A percentile compares a stretch with the other conserved stretches of the same genome.
phyloP scores from a whole-genome alignment of 2,329 filamentous ascomycete genomes.

The Hypoxylon sp. region DNA sequence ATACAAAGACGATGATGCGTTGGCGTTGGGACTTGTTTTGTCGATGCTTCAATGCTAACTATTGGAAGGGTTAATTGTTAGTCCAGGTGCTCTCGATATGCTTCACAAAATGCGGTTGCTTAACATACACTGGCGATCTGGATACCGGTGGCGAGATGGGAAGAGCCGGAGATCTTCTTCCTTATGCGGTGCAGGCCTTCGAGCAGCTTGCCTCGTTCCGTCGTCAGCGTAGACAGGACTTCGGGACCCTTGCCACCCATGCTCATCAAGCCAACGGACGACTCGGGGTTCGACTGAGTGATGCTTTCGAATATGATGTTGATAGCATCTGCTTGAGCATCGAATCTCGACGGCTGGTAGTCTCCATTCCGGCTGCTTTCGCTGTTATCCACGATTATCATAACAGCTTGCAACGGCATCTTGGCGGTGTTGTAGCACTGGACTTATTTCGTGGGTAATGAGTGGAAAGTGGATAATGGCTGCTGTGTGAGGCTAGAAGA shows the following conservation, averaged over 20 bases:
- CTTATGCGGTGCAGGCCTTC: constrained; percentile 91
- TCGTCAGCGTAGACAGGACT: constrained; percentile 95
- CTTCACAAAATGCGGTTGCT: background rate
- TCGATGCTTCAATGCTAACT: constrained; percentile 97
- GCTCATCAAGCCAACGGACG: constrained; percentile 97
- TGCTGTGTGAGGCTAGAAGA: constrained; percentile 16
- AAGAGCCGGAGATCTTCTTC: constrained; percentile 89
- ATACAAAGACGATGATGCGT: constrained; percentile 97
- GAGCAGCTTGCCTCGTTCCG: constrained; percentile 95
- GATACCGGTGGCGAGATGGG: constrained; percentile 92
- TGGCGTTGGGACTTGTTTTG: constrained; percentile 98
- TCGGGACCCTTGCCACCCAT: constrained; percentile 99
- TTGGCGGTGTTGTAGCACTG: constrained; percentile 63
- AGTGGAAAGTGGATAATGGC: constrained; percentile 9
- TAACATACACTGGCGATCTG: constrained; percentile 89
- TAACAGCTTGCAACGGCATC: constrained; percentile 99
- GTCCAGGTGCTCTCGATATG: constrained; percentile 41
- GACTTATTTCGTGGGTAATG: constrained; percentile 32
- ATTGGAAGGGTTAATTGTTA: constrained; percentile 34
- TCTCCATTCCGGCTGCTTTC: constrained; percentile 98
- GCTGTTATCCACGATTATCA: constrained; percentile 99
- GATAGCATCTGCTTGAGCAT: constrained; percentile 95
- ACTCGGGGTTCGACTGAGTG: constrained; percentile 95
- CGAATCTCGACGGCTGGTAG: constrained; percentile 90
- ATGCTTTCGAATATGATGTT: constrained; percentile 97